Conservation (phyloP, 805 yeast species). For the Yamadazyma akitaensis region DNA sequence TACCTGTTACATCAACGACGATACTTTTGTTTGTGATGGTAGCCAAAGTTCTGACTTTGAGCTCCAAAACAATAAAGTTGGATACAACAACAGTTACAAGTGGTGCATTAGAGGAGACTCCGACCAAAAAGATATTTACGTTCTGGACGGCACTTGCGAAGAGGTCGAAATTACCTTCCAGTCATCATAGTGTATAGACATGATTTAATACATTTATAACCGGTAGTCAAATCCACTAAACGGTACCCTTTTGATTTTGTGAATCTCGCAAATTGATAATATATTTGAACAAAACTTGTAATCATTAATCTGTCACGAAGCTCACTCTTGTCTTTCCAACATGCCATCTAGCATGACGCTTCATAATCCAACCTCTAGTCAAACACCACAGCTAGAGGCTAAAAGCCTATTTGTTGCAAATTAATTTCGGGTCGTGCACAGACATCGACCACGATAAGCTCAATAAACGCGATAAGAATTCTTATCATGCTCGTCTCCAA, state of each 20-base stretch:
- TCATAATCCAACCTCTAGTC: too few species aligned
- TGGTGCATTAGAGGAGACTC: constrained; percentile 53
- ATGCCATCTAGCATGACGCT: too few species aligned
- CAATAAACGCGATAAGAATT: neutral
- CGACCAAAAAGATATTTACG: constrained; percentile 13
- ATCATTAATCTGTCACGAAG: too few species aligned
- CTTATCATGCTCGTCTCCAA: constrained; percentile 1
- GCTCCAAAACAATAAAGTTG: constrained; percentile 40
- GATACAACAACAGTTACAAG: constrained; percentile 56
- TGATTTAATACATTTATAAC: too few species aligned
- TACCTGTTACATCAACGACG: constrained; percentile 51
- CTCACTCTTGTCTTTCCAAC: too few species aligned
- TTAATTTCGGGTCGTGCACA: neutral
- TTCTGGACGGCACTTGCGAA: constrained; percentile 20
- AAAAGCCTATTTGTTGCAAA: neutral
- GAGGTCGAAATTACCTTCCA: constrained; percentile 7
- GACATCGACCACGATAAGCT: neutral
- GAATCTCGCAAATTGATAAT: neutral
- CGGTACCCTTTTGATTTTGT: too few species aligned
- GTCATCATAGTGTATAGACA: neutral
- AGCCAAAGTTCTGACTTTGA: constrained; percentile 36
- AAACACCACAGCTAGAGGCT: too few species aligned
- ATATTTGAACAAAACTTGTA: neutral
- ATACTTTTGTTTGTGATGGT: constrained; percentile 19
- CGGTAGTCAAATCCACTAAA: too few species aligned